These are phyloP conservation scores for Excoecaria agallocha DNA, from an alignment of 345 rosid genomes.

Conservation along the genomic window DNA sequence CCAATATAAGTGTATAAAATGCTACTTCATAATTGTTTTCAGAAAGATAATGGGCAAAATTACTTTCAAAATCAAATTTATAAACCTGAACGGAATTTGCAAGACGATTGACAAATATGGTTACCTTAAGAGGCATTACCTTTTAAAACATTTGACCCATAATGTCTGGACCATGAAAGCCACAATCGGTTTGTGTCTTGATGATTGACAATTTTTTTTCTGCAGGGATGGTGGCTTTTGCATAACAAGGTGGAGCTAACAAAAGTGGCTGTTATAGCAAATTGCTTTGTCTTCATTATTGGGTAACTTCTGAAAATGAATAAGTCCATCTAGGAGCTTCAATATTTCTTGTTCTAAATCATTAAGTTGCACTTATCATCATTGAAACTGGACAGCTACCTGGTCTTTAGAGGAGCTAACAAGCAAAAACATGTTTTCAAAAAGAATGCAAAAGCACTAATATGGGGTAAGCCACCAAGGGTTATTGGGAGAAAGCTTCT, in stretches of 20 bases:
- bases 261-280: conserved; percentile 47
- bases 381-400: conserved; percentile 45
- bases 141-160: not conserved
- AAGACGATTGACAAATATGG: not conserved
- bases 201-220: conserved; percentile 17
- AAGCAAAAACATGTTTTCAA: conserved; percentile 89
- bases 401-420: conserved; percentile 89
- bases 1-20: not conserved
- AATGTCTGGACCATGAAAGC: not conserved
- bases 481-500: conserved; percentile 86
- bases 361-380: not conserved
- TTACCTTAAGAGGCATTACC: not conserved
- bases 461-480: conserved; percentile 86
- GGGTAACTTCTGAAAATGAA: conserved; percentile 51
- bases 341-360: not conserved
- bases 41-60: too few relatives aligned
- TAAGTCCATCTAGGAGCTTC: conserved; percentile 7
- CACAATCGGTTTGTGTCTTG: conserved; percentile 6
- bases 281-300: conserved; percentile 60
- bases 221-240: conserved; percentile 95
- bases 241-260: conserved; percentile 68
- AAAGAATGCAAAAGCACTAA: conserved; percentile 70
- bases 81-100: not conserved
- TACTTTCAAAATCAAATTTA: too few relatives aligned
- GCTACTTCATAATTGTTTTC: too few relatives aligned